Percentiles rank a stretch among this genome's conserved stretches.
These are phyloP conservation scores for Aureobasidium subglaciale DNA, from an alignment of 2,329 filamentous ascomycete species.

Conservation along the genomic window DNA sequence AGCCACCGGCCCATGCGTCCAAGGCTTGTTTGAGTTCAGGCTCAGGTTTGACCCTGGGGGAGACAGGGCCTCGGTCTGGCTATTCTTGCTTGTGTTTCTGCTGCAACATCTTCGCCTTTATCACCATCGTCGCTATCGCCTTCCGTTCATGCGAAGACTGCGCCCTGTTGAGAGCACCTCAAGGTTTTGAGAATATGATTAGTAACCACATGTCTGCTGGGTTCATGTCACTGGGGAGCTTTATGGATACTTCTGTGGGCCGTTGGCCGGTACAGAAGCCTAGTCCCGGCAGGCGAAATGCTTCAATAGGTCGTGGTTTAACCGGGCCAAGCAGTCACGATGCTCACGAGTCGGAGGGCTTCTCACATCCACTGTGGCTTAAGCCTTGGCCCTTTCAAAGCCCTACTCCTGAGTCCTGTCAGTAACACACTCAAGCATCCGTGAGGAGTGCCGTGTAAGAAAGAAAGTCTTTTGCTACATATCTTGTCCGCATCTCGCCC, in stretches of 20 bases:
- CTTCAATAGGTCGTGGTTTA: background rate
- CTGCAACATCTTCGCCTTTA: background rate
- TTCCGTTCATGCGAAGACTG: background rate
- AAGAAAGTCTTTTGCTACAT: background rate
- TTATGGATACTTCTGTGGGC: background rate
- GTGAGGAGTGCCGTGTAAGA: too few relatives aligned
- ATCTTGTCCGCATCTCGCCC: background rate
- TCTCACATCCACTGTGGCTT: conserved; percentile 8
- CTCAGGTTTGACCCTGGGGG: background rate
- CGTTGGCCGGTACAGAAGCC: conserved; percentile 3
- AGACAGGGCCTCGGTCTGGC: conserved; percentile 7
- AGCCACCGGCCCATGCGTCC: background rate
- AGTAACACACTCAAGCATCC: too few relatives aligned
- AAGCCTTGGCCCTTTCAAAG: background rate
- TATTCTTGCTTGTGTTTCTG: background rate
- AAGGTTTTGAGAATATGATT: background rate
- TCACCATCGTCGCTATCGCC: background rate
- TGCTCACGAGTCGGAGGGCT: background rate
- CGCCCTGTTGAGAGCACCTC: background rate
- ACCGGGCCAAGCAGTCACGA: background rate
- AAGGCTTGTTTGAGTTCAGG: conserved; percentile 14
- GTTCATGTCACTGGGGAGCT: background rate
- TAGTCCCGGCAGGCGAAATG: conserved; percentile 8
- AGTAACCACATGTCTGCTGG: background rate
- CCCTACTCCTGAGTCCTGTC: too few relatives aligned